Percentiles rank a stretch among this genome's conserved stretches.
Conservation (phyloP, 2,329 filamentous ascomycete species). For the Xylaria sp. region DNA sequence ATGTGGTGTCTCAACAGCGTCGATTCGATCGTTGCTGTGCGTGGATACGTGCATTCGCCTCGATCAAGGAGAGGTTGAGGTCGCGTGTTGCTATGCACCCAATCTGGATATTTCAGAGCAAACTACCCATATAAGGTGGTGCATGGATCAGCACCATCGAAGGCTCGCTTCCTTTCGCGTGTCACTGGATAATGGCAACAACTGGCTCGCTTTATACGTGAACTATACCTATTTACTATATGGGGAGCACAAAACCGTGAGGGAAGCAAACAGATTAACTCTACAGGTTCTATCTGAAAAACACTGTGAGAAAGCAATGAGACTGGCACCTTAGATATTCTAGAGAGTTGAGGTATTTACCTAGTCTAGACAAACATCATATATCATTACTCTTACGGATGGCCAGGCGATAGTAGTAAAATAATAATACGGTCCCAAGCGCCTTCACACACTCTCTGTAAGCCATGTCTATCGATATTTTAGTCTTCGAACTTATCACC, state of each 20-base stretch:
- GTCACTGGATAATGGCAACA: not conserved
- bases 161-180: not conserved
- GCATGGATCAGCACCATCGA: not conserved
- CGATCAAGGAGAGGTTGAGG: slow-evolving; percentile 28
- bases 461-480: not conserved
- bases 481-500: not conserved
- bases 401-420: not conserved
- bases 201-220: not conserved
- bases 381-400: not conserved
- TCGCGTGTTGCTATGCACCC: slow-evolving; percentile 7
- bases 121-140: slow-evolving; percentile 5
- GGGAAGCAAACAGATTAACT: slow-evolving; percentile 1
- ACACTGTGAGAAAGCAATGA: not conserved
- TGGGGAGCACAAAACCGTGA: not conserved
- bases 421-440: not conserved
- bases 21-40: slow-evolving; percentile 30
- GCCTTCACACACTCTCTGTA: not conserved
- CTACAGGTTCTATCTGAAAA: not conserved
- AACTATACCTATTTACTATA: not conserved
- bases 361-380: not conserved
- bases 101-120: not conserved
- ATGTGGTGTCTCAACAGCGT: slow-evolving; percentile 26
- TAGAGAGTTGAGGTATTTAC: not conserved
- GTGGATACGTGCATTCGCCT: slow-evolving; percentile 34
- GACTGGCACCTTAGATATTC: not conserved